Conservation (phyloP, 768 basidiomycete species). For the Boletellus emodensis region DNA sequence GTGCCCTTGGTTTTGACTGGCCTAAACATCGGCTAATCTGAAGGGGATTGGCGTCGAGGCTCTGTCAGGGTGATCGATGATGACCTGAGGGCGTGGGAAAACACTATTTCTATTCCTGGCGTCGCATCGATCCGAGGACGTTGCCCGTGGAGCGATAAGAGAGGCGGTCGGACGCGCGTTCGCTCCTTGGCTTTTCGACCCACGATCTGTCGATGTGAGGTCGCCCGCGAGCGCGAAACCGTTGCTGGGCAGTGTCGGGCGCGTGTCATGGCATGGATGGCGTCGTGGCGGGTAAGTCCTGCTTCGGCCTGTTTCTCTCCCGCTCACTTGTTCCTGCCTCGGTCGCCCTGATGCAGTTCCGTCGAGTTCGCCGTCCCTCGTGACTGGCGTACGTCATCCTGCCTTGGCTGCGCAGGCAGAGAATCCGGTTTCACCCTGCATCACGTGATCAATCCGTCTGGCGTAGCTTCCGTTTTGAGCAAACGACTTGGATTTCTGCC, state of each 20-base stretch:
- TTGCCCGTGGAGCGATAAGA: conserved; percentile 20
- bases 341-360: background rate
- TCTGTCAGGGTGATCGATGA: too few species aligned
- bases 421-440: conserved; percentile 1
- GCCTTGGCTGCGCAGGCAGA: background rate
- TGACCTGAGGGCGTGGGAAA: background rate
- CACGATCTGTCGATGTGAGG: conserved; percentile 13
- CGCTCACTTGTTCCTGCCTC: background rate
- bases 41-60: too few species aligned
- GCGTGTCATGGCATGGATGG: conserved; percentile 11
- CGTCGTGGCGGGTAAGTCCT: background rate
- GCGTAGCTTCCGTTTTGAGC: conserved; percentile 22
- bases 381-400: conserved; percentile 12
- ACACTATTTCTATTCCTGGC: background rate
- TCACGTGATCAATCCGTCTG: conserved; percentile 24
- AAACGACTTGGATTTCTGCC: conserved; percentile 19
- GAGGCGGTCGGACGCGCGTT: background rate
- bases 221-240: conserved; percentile 3
- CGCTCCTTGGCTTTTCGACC: conserved; percentile 11
- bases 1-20: too few species aligned
- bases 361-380: conserved; percentile 13
- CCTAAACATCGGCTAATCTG: too few species aligned
- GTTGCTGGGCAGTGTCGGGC: conserved; percentile 8
- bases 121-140: conserved; percentile 27
- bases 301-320: background rate